Base-by-base conservation (phyloP, 1,284 basidiomycete species). In the Exobasidium rhododendri region DNA sequence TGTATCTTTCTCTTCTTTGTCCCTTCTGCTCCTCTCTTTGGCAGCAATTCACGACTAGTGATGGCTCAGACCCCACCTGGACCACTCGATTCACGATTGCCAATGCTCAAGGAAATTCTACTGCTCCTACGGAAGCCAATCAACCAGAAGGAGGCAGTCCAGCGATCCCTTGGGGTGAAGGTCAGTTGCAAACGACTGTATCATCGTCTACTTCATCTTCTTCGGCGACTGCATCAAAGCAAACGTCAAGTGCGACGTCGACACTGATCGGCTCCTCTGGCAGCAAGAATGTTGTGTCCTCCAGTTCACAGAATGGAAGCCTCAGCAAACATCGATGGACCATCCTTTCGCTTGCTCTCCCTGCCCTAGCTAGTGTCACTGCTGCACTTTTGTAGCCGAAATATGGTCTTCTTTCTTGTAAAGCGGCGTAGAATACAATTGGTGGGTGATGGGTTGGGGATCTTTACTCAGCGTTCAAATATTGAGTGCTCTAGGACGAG, bases 21-120 rank as follows among this genome's bases (percentile, higher is more conserved):
- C 56, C 29, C 71, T 70, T 66, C 73, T 79, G 55, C n/a, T n/a
- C n/a, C n/a, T n/a, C 70, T 69, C 70, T n/a, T n/a, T n/a, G n/a
- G n/a, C n/a, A 40, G 35, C 75, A 80, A 61, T 78, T 74, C 70
- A 68, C 67, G 28, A 63, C 74, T 63, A 56, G 29, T 35, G 47
- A 62, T 55, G 70, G 59, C 10, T 47, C 63, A 31, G 80, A 82
- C 68, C 83, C 83, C 49, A 82, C 83, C 20, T 93, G 91, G 90
- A 90, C 90, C 0, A 87, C 85, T 6, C 87, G 91, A 44, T 93
- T 92, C 83, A 83, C 88, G 45, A 90, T 92, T 74, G 86, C 88
- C 0, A 84, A 83, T 44, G 58, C 83, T 1, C 71, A 80, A 32
- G 87, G 87, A 3, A 68, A 80, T 4, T 81, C 83, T 32, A 83